Percentiles rank a stretch among this genome's conserved stretches.
phyloP scores from a whole-genome alignment of 2,329 filamentous ascomycete species.

The Sporothrix pseudoabietina region DNA sequence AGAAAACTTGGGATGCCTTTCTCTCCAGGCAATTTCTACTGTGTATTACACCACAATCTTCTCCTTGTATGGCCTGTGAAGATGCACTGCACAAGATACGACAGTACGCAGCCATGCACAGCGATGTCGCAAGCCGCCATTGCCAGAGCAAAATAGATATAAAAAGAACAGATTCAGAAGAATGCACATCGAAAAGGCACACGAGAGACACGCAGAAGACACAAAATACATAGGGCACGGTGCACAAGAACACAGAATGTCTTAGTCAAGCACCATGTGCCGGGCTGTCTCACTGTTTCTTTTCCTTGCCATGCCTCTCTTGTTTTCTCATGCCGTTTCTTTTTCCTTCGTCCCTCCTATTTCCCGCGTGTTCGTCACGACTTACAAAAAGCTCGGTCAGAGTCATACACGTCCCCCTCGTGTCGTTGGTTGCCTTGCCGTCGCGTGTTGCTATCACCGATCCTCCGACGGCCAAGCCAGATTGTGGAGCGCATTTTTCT shows the following conservation, averaged over 20 bases:
- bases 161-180: not conserved
- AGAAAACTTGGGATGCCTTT: not conserved
- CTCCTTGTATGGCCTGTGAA: not conserved
- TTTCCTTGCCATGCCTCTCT: not conserved
- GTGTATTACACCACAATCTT: not conserved
- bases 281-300: not conserved
- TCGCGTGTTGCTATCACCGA: conserved; percentile 4
- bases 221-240: not conserved
- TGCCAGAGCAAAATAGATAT: not conserved
- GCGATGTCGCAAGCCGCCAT: not conserved
- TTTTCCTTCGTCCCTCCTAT: not conserved
- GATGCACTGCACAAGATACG: not conserved
- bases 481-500: not conserved
- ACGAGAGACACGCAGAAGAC: not conserved
- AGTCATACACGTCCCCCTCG: conserved; percentile 2
- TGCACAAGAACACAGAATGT: conserved; percentile 17
- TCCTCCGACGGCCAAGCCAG: conserved; percentile 6
- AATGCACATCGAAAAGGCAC: not conserved
- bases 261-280: conserved; percentile 8
- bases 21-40: not conserved
- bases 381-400: not conserved
- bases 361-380: conserved; percentile 1
- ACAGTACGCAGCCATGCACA: not conserved
- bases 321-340: not conserved
- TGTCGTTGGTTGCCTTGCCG: conserved; percentile 1